These are phyloP conservation scores for Zizania latifolia DNA, from an alignment of 176 grass and related monocot genomes.

Conservation along the genomic window DNA sequence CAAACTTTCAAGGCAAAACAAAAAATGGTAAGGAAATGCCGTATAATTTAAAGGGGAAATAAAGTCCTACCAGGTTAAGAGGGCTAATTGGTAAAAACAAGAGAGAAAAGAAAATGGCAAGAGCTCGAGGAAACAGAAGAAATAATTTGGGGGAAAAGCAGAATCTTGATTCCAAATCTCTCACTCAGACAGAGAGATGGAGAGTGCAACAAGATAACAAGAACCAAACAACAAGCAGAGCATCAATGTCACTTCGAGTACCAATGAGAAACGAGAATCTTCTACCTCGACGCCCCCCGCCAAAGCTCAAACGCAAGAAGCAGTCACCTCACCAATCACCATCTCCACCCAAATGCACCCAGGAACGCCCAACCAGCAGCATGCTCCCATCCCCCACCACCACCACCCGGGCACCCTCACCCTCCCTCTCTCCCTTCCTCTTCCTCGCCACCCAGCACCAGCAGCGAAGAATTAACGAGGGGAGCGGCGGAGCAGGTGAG, in stretches of 20 bases:
- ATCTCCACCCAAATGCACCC: background rate
- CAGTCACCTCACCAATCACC: background rate
- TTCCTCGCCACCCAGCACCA: too few species aligned
- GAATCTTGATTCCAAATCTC: background rate
- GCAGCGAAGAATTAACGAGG: background rate
- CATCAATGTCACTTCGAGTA: background rate
- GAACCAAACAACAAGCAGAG: background rate
- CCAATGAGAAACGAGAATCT: background rate
- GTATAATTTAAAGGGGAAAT: too few species aligned
- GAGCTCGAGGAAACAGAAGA: background rate
- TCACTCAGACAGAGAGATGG: too few species aligned
- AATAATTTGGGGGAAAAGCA: background rate
- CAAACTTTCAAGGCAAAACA: constrained; percentile 4
- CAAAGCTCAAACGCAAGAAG: background rate
- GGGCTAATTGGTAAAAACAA: background rate
- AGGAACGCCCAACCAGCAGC: background rate
- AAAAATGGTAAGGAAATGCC: background rate
- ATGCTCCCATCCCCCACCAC: too few species aligned
- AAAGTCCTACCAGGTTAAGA: too few species aligned
- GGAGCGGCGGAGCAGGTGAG: constrained; percentile 13
- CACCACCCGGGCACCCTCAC: too few species aligned
- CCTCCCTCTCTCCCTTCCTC: too few species aligned
- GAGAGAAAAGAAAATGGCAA: background rate
- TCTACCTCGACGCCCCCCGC: constrained; percentile 12
- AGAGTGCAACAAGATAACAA: background rate